Evolutionary conservation across 1,284 basidiomycete genomes (phyloP), one percentile per base, ranked within the genome.

Genomic region (Ustilago shanxiensis): DNA sequence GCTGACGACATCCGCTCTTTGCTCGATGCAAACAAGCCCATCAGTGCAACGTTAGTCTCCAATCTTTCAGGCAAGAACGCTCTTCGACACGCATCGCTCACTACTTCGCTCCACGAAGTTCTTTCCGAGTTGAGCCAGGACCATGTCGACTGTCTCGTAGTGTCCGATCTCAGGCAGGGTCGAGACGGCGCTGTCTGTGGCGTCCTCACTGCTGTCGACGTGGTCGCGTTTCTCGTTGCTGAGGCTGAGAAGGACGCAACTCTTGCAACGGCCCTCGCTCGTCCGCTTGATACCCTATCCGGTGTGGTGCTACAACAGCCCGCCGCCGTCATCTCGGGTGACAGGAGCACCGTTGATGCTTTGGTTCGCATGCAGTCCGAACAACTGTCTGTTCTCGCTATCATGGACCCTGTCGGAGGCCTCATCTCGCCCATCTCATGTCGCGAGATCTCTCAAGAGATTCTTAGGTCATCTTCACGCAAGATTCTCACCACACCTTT

Each of bases 401-500:
- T 74, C 47, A 65, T 65, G 58, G 75, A 78, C 35, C 71, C 71
- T 0, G 33, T 70, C 20, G 75, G 75, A 11, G 71, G 67, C 2
- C 66, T 78, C 65, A 58, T 78, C 55, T 78, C 75, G 45, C 59
- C 71, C 37, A 49, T 78, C 44, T 70, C 67, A 22, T 70, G 58
- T 11, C 60, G 67, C 41, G 75, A 78, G 37, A 52, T 78, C 22
- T 60, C 75, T 5, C 61, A 57, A 22, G 71, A 73, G 31, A 73
- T 78, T 26, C 61, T 78, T 1, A 33, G 59, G 22, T 70, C 71
- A 18, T 54, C 68, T 3, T 74, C 71, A 20, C 63, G 66, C 31
- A 78, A 71, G 50, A 78, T 78, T 50, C 75, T 78, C 35, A 78
- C 67, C 3, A 74, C 71, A 1, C 50, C 71, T 13, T 54, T 78